Base-by-base conservation (phyloP, 1,284 basidiomycete genomes). In the Schizopora paradoxa region DNA sequence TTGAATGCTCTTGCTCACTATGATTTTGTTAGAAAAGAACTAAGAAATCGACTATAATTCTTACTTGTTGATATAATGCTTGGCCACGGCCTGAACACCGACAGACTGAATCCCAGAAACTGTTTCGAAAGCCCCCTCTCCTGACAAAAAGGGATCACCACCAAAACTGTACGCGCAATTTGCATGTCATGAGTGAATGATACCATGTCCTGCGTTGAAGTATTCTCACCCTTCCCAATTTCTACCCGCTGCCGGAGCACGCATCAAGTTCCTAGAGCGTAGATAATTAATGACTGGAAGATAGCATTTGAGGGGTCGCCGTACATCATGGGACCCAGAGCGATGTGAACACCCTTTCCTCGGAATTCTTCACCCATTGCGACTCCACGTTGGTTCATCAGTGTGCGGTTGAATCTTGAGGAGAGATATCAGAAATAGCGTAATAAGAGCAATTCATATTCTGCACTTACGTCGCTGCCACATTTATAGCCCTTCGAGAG, bases 31-130 rank as follows among this genome's bases (percentile, higher is more conserved):
- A 35, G 14, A 35, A 6, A 4, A 10, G 14, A 3, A 35, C 27
- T 7, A 10, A 3, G 3, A 2, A 27, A 23, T 21, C 36, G 16
- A 19, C 6, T 31, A 47, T n/a, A 37, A 35, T 53, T 56, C 51
- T 43, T 54, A 67, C 77, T 77, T 80, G 57, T 81, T 78, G 16
- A 77, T 66, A 49, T 73, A 73, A 56, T 87, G 83, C 55, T 88
- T 88, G 16, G 80, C 78, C 29, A 74, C 73, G 4, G 76, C 73
- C 53, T 74, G 71, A 1, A 88, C 81, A 21, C 84, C 84, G 5
- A 69, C 67, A 40, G 74, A 68, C 58, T 89, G 86, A 6, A 86
- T 62, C 5, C 86, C 85, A 0, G 64, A 57, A 37, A 79, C 67
- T 0, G 76, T 79, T 55, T 79, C 71, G 53, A 74, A 81, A 0